These are phyloP conservation scores for Picochlorum sp. DNA, from an alignment of 139 green algal genomes.

Conservation along the genomic window DNA sequence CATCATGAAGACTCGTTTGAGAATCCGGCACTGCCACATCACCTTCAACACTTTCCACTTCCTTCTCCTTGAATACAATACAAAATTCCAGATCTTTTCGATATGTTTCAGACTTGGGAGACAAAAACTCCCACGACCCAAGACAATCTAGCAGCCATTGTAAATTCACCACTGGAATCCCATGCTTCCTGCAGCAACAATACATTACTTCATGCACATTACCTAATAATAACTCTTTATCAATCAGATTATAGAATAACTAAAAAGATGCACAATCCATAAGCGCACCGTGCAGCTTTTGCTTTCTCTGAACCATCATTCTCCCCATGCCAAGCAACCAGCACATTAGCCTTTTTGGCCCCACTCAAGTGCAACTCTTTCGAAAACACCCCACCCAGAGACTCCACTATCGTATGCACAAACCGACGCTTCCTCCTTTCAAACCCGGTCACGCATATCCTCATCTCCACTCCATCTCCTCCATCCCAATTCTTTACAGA, in stretches of 20 bases:
- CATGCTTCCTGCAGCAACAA: neutral
- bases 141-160: conserved; percentile 4
- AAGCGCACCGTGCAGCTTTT: too few relatives aligned
- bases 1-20: neutral
- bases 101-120: neutral
- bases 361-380: too few relatives aligned
- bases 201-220: too few relatives aligned
- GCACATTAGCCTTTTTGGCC: too few relatives aligned
- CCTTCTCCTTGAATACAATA: neutral
- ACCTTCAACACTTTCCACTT: neutral
- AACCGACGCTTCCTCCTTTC: neutral
- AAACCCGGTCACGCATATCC: neutral
- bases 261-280: too few relatives aligned
- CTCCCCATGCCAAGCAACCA: too few relatives aligned
- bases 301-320: too few relatives aligned
- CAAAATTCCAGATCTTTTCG: neutral
- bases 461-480: neutral
- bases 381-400: neutral
- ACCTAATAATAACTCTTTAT: too few relatives aligned
- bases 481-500: too few relatives aligned
- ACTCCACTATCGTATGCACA: neutral
- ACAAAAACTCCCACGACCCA: neutral
- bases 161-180: conserved; percentile 3
- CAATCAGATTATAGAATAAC: too few relatives aligned
- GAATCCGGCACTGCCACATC: neutral